Conservation (phyloP, 257 asterid genomes). For the Prunella vulgaris region DNA sequence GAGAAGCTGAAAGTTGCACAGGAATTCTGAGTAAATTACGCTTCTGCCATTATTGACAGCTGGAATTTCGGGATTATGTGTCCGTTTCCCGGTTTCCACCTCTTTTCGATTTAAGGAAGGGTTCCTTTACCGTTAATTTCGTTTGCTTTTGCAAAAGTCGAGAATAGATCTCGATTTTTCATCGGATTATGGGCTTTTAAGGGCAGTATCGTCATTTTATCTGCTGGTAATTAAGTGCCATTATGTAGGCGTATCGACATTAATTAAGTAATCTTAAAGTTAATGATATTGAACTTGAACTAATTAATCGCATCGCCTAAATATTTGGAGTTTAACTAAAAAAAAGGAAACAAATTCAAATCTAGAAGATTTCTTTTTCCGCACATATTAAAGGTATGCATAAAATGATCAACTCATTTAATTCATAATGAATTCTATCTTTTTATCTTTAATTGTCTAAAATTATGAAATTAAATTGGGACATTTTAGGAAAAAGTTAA, state of each 20-base stretch:
- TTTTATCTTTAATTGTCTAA: too few relatives aligned
- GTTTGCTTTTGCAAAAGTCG: constrained; percentile 26
- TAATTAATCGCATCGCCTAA: too few relatives aligned
- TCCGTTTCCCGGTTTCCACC: constrained; percentile 7
- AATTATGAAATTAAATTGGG: too few relatives aligned
- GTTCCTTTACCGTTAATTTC: constrained; percentile 33
- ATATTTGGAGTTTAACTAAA: not conserved
- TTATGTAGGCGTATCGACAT: constrained; percentile 5
- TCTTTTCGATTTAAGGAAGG: not conserved
- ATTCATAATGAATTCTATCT: too few relatives aligned
- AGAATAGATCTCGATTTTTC: not conserved
- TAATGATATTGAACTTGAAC: not conserved
- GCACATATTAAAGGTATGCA: too few relatives aligned
- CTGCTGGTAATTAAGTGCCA: not conserved
- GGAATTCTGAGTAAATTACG: not conserved
- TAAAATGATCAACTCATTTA: too few relatives aligned
- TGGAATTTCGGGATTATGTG: constrained; percentile 21
- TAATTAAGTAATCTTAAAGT: not conserved
- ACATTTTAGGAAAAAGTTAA: too few relatives aligned
- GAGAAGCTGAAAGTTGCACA: constrained; percentile 12
- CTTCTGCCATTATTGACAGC: constrained; percentile 22
- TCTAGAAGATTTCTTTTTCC: too few relatives aligned
- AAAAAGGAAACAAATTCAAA: too few relatives aligned
- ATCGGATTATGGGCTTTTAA: not conserved
- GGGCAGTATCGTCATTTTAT: constrained; percentile 17